phyloP scores from a whole-genome alignment of 2,329 filamentous ascomycete species.

The Aspergillus sojae region DNA sequence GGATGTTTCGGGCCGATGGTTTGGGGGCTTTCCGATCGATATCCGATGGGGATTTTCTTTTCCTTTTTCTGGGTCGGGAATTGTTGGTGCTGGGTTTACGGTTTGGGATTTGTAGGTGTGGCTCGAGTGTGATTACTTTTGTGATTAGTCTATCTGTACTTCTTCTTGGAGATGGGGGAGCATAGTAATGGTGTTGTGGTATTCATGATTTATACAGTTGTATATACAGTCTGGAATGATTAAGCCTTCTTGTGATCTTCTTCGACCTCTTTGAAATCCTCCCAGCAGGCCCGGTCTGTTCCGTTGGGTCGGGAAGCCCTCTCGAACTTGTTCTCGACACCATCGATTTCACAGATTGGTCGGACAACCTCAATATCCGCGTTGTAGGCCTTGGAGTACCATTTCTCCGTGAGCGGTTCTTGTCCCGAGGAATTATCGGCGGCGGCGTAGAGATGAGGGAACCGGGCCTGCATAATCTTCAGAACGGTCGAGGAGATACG shows the following conservation, averaged over 20 bases:
- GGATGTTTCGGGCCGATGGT: constrained; percentile 20
- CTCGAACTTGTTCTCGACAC: constrained; percentile 52
- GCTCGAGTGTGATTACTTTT: background rate
- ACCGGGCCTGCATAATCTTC: constrained; percentile 55
- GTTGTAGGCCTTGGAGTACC: constrained; percentile 49
- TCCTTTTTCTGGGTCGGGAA: background rate
- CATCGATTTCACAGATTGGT: constrained; percentile 50
- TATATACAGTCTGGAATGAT: background rate
- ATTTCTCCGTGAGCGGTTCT: constrained; percentile 52
- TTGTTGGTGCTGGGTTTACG: background rate
- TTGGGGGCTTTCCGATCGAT: constrained; percentile 15
- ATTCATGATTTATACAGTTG: background rate
- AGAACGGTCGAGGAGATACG: constrained; percentile 64
- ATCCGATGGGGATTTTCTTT: constrained; percentile 6
- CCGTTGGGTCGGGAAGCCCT: constrained; percentile 57
- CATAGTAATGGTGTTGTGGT: background rate
- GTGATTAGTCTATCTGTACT: background rate
- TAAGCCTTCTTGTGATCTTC: constrained; percentile 31
- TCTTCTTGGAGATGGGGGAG: background rate
- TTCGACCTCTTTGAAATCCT: constrained; percentile 32
- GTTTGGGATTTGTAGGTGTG: background rate
- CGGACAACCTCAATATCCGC: constrained; percentile 52
- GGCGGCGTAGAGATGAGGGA: constrained; percentile 57
- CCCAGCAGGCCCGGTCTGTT: constrained; percentile 53
- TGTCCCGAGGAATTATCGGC: constrained; percentile 29